Evolutionary conservation across 805 yeast species (phyloP).

Genomic region (Ogataea henricii): DNA sequence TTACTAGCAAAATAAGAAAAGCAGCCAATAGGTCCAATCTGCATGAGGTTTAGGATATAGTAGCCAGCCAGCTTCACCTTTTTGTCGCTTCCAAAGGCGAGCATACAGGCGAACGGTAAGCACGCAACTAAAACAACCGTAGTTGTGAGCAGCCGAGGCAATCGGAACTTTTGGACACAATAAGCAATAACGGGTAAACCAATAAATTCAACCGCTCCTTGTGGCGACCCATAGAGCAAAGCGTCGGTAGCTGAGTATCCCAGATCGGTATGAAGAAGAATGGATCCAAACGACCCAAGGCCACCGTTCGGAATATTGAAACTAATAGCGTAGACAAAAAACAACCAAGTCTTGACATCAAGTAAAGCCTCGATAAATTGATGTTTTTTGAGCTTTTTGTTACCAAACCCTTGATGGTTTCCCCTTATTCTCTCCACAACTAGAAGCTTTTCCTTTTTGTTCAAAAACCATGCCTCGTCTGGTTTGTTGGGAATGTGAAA

Average conservation of each 20-base stretch:
- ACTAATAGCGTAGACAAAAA: slow-evolving; percentile 39
- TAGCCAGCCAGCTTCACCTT: slow-evolving; percentile 33
- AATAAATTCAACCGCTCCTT: slow-evolving; percentile 39
- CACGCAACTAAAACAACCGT: slow-evolving; percentile 23
- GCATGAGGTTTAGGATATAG: slow-evolving; percentile 20
- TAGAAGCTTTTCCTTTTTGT: slow-evolving; percentile 35
- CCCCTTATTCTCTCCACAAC: slow-evolving; percentile 35
- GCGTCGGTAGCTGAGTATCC: slow-evolving; percentile 27
- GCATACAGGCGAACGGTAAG: slow-evolving; percentile 31
- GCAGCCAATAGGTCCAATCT: slow-evolving; percentile 27
- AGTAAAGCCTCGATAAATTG: slow-evolving; percentile 33
- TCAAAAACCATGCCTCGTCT: slow-evolving; percentile 42
- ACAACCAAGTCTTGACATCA: slow-evolving; percentile 46
- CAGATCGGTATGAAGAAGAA: slow-evolving; percentile 44
- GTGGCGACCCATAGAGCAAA: slow-evolving; percentile 37
- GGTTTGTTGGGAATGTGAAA: slow-evolving; percentile 62
- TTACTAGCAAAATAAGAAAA: slow-evolving; percentile 30
- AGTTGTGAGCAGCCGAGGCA: slow-evolving; percentile 35
- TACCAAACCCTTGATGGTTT: slow-evolving; percentile 31
- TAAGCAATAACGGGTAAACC: slow-evolving; percentile 28
- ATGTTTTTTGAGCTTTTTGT: slow-evolving; percentile 28
- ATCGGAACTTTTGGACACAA: slow-evolving; percentile 25
- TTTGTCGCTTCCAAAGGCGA: slow-evolving; percentile 28
- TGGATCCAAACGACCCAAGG: slow-evolving; percentile 47
- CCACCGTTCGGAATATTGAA: slow-evolving; percentile 59